Evolutionary conservation across 345 rosid genomes (phyloP), one percentile per base, ranked within the genome.

Genomic region (Linum trigynum): DNA sequence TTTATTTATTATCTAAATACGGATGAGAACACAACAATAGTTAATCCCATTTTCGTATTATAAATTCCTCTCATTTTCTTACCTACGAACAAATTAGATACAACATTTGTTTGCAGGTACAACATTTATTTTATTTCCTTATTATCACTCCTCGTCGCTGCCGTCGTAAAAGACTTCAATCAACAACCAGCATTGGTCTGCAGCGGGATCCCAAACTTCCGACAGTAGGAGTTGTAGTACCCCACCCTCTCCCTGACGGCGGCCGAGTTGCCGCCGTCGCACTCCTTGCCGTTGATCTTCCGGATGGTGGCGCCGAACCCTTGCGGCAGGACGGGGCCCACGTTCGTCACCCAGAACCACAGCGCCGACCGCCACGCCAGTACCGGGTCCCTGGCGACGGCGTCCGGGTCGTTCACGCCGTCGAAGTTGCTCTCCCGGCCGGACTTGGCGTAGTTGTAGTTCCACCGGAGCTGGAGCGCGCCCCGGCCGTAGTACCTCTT

Each of bases 271-370:
- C 58, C 58, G 16, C 58, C 58, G n/a, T 55, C 16, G 58, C 58
- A 55, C 58, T 55, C 58, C 12, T 11, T 12, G n/a, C 58, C 58
- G 16, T 55, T 55, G n/a, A 55, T 55, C 16, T 15, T 23, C n/a
- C 15, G 12, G n/a, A 55, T 55, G 58, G 58, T 55, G 10, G 58
- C 58, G n/a, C 58, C 58, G n/a, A 55, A 55, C 5, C 58, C 58
- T 12, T 55, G 58, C 16, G 11, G 12, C 5, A 14, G 16, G 15
- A 55, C 58, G 16, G 58, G 58, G 12, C 58, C 16, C 5, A 55
- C 58, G n/a, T 55, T 55, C 11, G 10, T 55, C 58, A 55, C 12
- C 32, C 32, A 23, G 32, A 23, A 23, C 32, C 32, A 23, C 32
- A 23, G 32, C 32, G 32, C 32, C 32, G 32, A 23, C 32, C 32